A percentile compares a stretch with the other conserved stretches of the same genome.
phyloP scores from a whole-genome alignment of 176 grass and related monocot genomes.

The Phyllostachys edulis region DNA sequence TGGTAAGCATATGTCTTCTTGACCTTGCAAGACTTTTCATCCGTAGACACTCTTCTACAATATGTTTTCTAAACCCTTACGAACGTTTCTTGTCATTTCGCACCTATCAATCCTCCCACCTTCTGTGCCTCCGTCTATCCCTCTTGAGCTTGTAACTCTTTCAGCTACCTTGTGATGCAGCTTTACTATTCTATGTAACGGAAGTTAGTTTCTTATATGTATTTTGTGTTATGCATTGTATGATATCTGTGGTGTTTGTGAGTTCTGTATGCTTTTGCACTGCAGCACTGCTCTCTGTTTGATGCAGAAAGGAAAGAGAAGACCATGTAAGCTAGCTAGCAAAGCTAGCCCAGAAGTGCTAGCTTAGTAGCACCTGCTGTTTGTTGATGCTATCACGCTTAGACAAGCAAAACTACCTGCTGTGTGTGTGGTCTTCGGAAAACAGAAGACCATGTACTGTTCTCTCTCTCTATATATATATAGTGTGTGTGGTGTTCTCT shows the following conservation, averaged over 20 bases:
- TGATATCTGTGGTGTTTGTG: too few relatives aligned
- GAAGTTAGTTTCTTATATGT: background rate
- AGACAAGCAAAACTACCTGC: background rate
- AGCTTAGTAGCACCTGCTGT: background rate
- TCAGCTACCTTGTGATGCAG: background rate
- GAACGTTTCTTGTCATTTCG: fast-evolving
- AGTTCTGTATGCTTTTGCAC: background rate
- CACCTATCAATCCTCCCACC: background rate
- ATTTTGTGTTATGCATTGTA: background rate
- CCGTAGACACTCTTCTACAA: fast-evolving
- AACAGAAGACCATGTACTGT: too few relatives aligned
- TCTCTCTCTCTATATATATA: background rate
- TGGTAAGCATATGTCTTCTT: background rate
- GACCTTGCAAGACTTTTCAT: slow-evolving; percentile 54
- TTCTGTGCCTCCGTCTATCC: slow-evolving; percentile 14
- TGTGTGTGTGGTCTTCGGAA: too few relatives aligned
- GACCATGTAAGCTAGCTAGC: background rate
- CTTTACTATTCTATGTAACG: background rate
- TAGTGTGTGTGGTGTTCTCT: too few relatives aligned
- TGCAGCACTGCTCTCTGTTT: background rate
- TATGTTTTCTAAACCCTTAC: fast-evolving
- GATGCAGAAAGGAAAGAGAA: background rate
- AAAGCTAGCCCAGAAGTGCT: background rate
- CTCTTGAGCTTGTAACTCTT: slow-evolving; percentile 40
- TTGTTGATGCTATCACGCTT: background rate